Base-by-base conservation (phyloP, 192 early-diverging fungal genomes). In the Allomyces arbusculus region DNA sequence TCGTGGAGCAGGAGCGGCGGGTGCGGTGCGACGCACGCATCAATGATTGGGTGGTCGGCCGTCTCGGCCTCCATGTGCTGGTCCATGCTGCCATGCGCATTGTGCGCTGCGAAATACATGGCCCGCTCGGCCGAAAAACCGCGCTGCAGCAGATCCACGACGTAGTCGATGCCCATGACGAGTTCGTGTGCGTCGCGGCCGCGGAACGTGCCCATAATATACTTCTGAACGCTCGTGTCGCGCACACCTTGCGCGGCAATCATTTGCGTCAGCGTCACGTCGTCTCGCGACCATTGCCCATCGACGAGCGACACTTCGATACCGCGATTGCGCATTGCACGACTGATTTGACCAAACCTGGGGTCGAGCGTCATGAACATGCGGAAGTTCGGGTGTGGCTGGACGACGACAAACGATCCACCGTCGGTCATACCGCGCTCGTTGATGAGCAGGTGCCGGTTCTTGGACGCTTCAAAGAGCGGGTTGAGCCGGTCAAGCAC, bases 251-350 rank as follows among this genome's bases (percentile, higher is more conserved):
- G 22, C 2, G 22, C 24, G 23, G 3, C 10, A 19, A 58, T 23
- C 44, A 20, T 16, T 20, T 45, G 26, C 4, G 16, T 16, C 50
- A 58, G 50, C 50, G 50, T 58, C 16, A 20, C 16, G 50, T 44
- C 24, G 63, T 80, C 79, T 43, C 75, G 69, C 58, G 74, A 72
- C 74, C 76, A 77, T 16, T 79, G 73, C 0, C 76, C 72, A 44
- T 80, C 81, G 1, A 82, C 72, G 1, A 94, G 72, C 23, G 80
- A 77, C 24, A 99, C 83, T 75, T 99, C 95, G n/a, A 97, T 85
- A 62, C 92, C 91, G 66, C 95, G 88, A 71, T 99, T 99, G 62
- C 95, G 76, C 95, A 99, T 99, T 4, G 95, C 94, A 10, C 94
- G 80, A 10, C 91, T 94, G 26, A 99, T 77, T 75, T 99, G 94